phyloP scores from a whole-genome alignment of 2,329 filamentous ascomycete species.

The Nemania bipapillata region DNA sequence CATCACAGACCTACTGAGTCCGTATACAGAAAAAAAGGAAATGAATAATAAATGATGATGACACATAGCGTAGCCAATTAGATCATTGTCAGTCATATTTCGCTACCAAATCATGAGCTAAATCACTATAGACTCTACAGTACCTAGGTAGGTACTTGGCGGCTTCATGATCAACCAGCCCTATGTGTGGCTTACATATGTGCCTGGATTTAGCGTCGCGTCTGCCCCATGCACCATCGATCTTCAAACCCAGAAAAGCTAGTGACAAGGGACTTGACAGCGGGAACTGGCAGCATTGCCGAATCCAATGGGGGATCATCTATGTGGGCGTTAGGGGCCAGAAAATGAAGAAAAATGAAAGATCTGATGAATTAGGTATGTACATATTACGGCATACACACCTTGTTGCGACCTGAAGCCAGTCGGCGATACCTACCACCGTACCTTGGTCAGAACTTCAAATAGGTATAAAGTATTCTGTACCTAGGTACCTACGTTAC shows the following conservation, averaged over 20 bases:
- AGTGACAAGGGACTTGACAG: not conserved
- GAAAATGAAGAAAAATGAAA: not conserved
- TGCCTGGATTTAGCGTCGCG: slow-evolving; percentile 2
- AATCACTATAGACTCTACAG: not conserved
- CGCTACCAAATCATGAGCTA: not conserved
- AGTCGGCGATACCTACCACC: not conserved
- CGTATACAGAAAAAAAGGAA: not conserved
- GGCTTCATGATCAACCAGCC: not conserved
- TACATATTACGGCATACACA: slow-evolving; percentile 3
- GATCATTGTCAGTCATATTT: not conserved
- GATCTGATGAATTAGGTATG: not conserved
- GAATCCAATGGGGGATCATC: not conserved
- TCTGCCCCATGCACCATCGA: not conserved
- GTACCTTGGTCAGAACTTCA: too few species aligned
- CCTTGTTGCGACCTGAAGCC: not conserved
- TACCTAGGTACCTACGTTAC: not conserved
- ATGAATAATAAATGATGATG: not conserved
- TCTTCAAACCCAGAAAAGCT: not conserved
- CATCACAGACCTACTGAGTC: not conserved
- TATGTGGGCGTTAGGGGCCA: not conserved
- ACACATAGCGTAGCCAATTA: not conserved
- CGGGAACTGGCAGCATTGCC: not conserved
- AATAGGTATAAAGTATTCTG: not conserved
- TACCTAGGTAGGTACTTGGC: not conserved
- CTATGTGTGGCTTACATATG: not conserved